phyloP scores from a whole-genome alignment of 805 yeast species.

The Zygotorulaspora danielsina region DNA sequence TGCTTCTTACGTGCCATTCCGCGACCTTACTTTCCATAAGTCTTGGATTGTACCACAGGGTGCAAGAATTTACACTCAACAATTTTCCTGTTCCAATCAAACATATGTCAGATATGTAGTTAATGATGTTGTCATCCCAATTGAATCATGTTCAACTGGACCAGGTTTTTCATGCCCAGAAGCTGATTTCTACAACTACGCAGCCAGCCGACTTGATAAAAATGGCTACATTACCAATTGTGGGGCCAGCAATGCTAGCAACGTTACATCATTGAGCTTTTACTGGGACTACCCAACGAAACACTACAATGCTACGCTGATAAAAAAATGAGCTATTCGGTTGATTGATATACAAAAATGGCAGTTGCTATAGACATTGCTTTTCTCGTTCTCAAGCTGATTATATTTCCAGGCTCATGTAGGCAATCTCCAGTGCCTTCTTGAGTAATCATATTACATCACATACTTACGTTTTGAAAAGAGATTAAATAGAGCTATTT shows the following conservation, averaged over 20 bases:
- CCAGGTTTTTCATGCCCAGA: conserved; percentile 50
- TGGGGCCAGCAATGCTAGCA: conserved; percentile 19
- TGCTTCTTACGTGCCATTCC: conserved; percentile 42
- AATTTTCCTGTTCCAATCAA: conserved; percentile 40
- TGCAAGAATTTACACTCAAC: conserved; percentile 48
- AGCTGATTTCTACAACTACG: conserved; percentile 33
- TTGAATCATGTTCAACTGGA: conserved; percentile 46
- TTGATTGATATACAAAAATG: background rate
- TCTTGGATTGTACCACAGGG: conserved; percentile 56
- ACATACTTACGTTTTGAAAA: no score
- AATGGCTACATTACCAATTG: conserved; percentile 35
- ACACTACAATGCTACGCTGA: conserved; percentile 19
- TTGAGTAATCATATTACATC: no score
- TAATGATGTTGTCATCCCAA: conserved; percentile 54
- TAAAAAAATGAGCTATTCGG: conserved; percentile 8
- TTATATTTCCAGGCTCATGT: no score
- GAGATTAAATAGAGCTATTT: no score
- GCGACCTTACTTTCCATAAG: conserved; percentile 43
- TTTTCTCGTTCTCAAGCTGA: no score
- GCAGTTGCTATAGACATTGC: background rate
- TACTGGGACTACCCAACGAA: conserved; percentile 22
- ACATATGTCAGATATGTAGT: conserved; percentile 46
- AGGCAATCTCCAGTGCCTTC: no score
- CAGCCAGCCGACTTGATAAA: conserved; percentile 32
- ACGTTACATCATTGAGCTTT: conserved; percentile 23